phyloP scores from a whole-genome alignment of 331 rosid species.

The Spiraea crenata region DNA sequence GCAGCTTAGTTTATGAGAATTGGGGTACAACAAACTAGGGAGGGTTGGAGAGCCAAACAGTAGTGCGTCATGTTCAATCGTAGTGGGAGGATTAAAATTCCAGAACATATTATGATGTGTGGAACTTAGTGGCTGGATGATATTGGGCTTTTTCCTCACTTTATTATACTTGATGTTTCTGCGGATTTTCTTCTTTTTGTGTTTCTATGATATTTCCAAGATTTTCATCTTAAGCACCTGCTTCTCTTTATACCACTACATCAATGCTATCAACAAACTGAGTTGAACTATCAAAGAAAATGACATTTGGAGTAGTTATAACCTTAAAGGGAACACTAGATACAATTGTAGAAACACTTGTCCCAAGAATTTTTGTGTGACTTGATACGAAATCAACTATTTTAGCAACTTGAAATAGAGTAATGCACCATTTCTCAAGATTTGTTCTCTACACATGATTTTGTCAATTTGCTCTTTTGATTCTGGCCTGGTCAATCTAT shows the following conservation, averaged over 20 bases:
- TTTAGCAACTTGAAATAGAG: not conserved
- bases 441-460: not conserved
- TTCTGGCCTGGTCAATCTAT: too few species aligned
- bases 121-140: not conserved
- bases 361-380: too few species aligned
- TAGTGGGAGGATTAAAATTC: not conserved
- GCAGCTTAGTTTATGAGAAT: not conserved
- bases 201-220: not conserved
- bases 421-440: not conserved
- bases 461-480: not conserved
- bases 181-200: not conserved
- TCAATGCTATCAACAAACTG: not conserved
- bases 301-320: not conserved
- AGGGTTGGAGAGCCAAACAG: not conserved
- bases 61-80: not conserved
- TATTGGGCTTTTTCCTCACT: not conserved
- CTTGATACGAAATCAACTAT: not conserved
- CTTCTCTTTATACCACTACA: not conserved
- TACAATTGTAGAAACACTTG: not conserved
- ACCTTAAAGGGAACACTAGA: not conserved
- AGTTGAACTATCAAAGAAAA: not conserved
- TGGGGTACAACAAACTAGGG: not conserved
- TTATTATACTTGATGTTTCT: not conserved
- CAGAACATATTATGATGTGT: not conserved
- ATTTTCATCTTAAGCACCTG: not conserved